Evolutionary conservation across 2,329 filamentous ascomycete genomes (phyloP), one percentile per base, ranked within the genome.

Genomic region (Dothiorella sarmentorum): DNA sequence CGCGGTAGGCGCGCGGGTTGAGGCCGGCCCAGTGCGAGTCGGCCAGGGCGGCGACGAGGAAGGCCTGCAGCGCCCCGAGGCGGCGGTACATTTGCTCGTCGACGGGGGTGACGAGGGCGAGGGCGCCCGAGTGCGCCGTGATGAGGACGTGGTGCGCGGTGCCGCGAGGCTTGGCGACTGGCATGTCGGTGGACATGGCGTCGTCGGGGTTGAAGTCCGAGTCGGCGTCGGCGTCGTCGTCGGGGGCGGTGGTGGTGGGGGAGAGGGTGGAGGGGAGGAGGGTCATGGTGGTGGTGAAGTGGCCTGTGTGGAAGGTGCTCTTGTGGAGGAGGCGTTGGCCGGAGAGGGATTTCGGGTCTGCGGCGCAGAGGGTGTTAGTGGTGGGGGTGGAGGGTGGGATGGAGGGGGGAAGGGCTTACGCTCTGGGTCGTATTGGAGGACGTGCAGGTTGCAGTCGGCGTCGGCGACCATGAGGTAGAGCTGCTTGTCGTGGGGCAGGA

Each of bases 351-450:
- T 96, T 95, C 15, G 93, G 93, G 69, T 97, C 92, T 96, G 65
- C 58, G 37, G 1, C 2, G 11, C 4, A 18, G 29, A 45, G 6
- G 31, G 17, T 22, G 67, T 47, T 47, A 55, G 13, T 10, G 3
- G 47, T 22, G 24, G 27, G 22, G 15, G 38, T 29, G 3, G 9
- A 9, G 10, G 15, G 10, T n/a, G 26, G 22, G n/a, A 15, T 11
- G 27, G 44, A 29, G 24, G 15, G 11, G 15, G n/a, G 18, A 35
- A 4, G 4, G 11, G 82, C 87, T 74, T 80, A 94, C 91, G 89
- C 69, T 97, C 93, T 0, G 94, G 94, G 68, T 97, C 92, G 68
- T 94, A 99, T 73, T 97, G 90, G 63, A 97, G 76, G 45, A 97
- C 82, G 70, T 97, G 91, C 38, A 99, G 75, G 66, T 94, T 91